Evolutionary conservation across 805 yeast genomes (phyloP), one percentile per base, ranked within the genome.

Genomic region (Candida maltosa): DNA sequence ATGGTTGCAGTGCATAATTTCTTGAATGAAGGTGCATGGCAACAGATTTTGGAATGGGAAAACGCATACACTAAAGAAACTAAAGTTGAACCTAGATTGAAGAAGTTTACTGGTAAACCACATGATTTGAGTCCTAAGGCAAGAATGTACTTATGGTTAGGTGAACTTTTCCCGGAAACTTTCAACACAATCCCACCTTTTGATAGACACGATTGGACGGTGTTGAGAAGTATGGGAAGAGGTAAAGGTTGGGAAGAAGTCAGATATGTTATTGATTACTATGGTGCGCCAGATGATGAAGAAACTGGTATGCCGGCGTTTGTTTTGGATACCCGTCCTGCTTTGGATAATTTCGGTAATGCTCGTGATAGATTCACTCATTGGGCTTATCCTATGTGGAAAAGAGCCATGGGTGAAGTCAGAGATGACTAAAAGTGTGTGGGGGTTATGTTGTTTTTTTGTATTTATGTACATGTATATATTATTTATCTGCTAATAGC

Each of bases 181-280:
- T 91, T 78, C 62, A 81, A 78, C 41, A 62, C 80, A 1, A 83
- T 83, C 44, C 87, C 95, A 4, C 99, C 99, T 5, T 93, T 93
- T 52, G 99, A 93, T 60, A 79, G 99, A 58, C 99, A 93, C 52
- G 99, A 93, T 63, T 93, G 99, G 99, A 84, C 95, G 3, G 96
- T 93, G 4, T 69, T 91, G 47, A 74, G 98, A 51, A 69, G 77
- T 9, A 61, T 58, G 33, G 77, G 76, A 3, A 36, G 34, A 12
- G 29, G 52, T 12, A 57, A 69, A 12, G 70, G 65, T 14, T 84
- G 89, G 85, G 65, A 71, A 34, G 65, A 80, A 47, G 88, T 93
- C 15, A 74, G 98, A 43, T 93, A 93, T 50, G 95, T 93, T 20
- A 88, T 93, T 50, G 99, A 93, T 58, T 93, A 91, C 58, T 93